A percentile compares a stretch with the other conserved stretches of the same genome.
Evolutionary conservation across 2,329 filamentous ascomycete genomes (phyloP).

Genomic region (Cordyceps cicadae): DNA sequence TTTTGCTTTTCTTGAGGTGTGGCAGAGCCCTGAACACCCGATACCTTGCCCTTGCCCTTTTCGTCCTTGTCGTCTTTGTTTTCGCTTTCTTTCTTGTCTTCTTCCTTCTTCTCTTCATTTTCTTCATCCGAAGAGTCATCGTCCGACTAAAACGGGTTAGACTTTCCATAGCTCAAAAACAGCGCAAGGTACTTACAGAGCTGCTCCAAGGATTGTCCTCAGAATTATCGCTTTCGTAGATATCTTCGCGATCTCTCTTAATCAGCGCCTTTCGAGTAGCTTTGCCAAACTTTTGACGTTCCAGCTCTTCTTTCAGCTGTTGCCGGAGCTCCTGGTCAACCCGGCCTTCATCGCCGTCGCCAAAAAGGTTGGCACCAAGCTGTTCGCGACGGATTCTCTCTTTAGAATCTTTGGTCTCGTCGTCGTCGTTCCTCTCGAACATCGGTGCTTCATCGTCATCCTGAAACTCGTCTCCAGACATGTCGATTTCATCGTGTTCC

Average conservation of each 20-base stretch:
- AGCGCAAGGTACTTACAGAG: slow-evolving; percentile 22
- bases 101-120: slow-evolving; percentile 19
- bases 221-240: slow-evolving; percentile 66
- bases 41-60: slow-evolving; percentile 44
- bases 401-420: slow-evolving; percentile 65
- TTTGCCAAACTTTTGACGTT: slow-evolving; percentile 65
- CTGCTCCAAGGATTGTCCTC: slow-evolving; percentile 35
- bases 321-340: slow-evolving; percentile 69
- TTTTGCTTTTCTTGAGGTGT: slow-evolving; percentile 43
- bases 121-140: slow-evolving; percentile 30
- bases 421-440: slow-evolving; percentile 71
- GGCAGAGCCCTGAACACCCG: slow-evolving; percentile 61
- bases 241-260: slow-evolving; percentile 76
- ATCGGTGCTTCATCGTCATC: slow-evolving; percentile 77
- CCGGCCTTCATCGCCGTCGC: slow-evolving; percentile 58
- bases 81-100: slow-evolving; percentile 47
- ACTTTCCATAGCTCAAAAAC: neutral
- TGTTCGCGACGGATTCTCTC: slow-evolving; percentile 71
- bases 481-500: slow-evolving; percentile 62
- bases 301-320: slow-evolving; percentile 58
- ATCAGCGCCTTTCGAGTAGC: slow-evolving; percentile 70
- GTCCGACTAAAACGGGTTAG: neutral
- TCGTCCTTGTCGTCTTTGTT: slow-evolving; percentile 53
- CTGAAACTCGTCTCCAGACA: slow-evolving; percentile 68
- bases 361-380: slow-evolving; percentile 78